Percentiles rank a stretch among this genome's conserved stretches.
These are phyloP conservation scores for Picea sitchensis DNA, from an alignment of 75 land plant species.

Conservation along the genomic window DNA sequence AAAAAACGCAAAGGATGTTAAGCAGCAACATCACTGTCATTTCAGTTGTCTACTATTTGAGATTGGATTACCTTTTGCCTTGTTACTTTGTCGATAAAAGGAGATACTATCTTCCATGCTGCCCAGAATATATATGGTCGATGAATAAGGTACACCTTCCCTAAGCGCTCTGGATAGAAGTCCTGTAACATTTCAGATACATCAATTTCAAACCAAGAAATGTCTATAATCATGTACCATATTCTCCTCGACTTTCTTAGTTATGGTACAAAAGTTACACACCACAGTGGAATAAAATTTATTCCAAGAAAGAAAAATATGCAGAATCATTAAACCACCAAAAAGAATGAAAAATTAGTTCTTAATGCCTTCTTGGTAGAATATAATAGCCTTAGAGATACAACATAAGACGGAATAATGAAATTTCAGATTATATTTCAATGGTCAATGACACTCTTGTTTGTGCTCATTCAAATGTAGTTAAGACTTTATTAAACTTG, in stretches of 20 bases:
- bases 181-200: slow-evolving; percentile 18
- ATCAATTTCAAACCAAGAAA: not conserved
- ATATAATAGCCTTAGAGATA: no score
- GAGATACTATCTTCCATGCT: slow-evolving; percentile 23
- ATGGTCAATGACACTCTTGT: no score
- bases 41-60: not conserved
- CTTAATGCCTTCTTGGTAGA: no score
- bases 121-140: slow-evolving; percentile 23
- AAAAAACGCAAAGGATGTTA: not conserved
- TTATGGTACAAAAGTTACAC: not conserved
- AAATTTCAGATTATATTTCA: no score
- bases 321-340: no score
- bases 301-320: no score
- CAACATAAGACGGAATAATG: no score
- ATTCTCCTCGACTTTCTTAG: not conserved
- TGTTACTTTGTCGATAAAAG: slow-evolving; percentile 20
- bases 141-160: slow-evolving; percentile 18
- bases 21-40: not conserved
- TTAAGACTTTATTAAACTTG: no score
- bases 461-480: no score
- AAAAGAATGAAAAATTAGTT: no score
- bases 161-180: slow-evolving; percentile 39
- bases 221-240: not conserved
- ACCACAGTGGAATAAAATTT: no score
- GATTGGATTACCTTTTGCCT: slow-evolving; percentile 15